phyloP scores from a whole-genome alignment of 75 land plant genomes.

The Cunninghamia lanceolata region DNA sequence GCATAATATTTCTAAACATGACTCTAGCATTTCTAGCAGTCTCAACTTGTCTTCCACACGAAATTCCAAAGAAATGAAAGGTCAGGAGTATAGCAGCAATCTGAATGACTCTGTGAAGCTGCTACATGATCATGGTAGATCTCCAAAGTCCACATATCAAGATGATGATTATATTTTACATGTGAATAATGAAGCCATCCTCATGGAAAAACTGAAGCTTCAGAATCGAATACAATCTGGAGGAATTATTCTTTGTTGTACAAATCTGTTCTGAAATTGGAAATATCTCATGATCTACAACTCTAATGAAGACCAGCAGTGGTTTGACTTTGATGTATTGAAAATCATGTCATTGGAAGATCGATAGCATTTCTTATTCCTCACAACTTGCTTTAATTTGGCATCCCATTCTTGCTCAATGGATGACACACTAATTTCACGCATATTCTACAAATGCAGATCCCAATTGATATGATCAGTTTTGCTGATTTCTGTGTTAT shows the following conservation, averaged over 20 bases:
- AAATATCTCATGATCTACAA: not conserved
- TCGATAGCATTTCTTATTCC: not conserved
- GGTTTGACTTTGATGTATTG: not conserved
- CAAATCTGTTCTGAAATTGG: not conserved
- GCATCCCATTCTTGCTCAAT: not conserved
- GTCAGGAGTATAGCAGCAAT: constrained; percentile 9
- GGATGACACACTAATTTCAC: not conserved
- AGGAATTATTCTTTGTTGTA: constrained; percentile 39
- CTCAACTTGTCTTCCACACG: constrained; percentile 5
- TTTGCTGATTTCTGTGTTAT: not conserved
- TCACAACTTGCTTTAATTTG: not conserved
- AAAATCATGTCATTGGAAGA: not conserved
- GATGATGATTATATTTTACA: constrained; percentile 33
- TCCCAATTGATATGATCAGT: not conserved
- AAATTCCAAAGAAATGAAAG: not conserved
- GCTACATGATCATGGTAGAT: not conserved
- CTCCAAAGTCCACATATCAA: constrained; percentile 11
- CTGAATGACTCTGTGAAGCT: constrained; percentile 3
- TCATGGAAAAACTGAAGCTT: constrained; percentile 36
- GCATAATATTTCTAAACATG: not conserved
- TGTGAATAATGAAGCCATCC: constrained; percentile 30
- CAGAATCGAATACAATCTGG: constrained; percentile 36
- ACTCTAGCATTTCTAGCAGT: not conserved
- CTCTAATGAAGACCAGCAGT: not conserved
- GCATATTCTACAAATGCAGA: not conserved